phyloP scores from a whole-genome alignment of 495 filamentous ascomycete genomes.

The Astrocystis sublimbata region DNA sequence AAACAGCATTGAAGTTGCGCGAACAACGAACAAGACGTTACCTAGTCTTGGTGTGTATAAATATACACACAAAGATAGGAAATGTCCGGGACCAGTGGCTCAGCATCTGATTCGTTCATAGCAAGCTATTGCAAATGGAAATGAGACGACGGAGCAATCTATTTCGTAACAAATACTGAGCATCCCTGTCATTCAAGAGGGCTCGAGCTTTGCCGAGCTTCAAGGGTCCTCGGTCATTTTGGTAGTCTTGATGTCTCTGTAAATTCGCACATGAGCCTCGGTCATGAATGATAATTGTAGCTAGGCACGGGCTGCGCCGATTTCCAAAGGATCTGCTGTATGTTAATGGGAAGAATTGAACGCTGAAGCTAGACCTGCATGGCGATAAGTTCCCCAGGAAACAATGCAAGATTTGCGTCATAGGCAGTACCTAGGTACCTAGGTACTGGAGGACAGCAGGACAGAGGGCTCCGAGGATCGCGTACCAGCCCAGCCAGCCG shows the following conservation, averaged over 20 bases:
- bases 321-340: no score
- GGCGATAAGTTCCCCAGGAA: neutral
- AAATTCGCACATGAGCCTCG: neutral
- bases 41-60: neutral
- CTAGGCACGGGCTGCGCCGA: no score
- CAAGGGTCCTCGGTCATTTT: neutral
- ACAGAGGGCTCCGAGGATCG: neutral
- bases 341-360: neutral
- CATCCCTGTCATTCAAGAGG: slow-evolving; percentile 15
- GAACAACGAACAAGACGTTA: neutral
- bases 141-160: slow-evolving; percentile 26
- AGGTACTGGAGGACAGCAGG: no score
- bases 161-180: slow-evolving; percentile 33
- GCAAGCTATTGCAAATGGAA: slow-evolving; percentile 28
- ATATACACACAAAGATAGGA: slow-evolving; percentile 17
- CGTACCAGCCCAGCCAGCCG: neutral
- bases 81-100: slow-evolving; percentile 1
- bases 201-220: slow-evolving; percentile 18
- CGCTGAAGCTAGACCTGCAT: neutral
- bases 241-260: neutral
- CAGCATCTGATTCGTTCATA: slow-evolving; percentile 9
- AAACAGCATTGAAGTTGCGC: neutral
- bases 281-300: no score
- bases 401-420: slow-evolving; percentile 9
- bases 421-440: no score